Evolutionary conservation across 2,329 filamentous ascomycete genomes (phyloP), one percentile per base, ranked within the genome.

Genomic region (Pyricularia grisea): DNA sequence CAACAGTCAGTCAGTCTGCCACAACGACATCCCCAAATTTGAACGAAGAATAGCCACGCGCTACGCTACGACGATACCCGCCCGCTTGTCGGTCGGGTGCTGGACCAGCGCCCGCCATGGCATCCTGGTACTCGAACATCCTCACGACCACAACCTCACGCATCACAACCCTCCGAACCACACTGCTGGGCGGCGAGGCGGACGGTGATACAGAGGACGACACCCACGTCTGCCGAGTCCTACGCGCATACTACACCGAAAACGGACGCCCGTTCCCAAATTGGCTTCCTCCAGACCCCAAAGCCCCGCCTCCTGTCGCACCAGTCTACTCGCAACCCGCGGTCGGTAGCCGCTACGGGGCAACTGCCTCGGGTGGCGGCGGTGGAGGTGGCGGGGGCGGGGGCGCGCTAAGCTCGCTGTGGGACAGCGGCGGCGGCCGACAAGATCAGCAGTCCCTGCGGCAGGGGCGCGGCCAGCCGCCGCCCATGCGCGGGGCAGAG

Each of bases 271-370:
- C 88, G 1, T 91, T 94, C 72, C 95, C 95, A 0, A 81, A 84
- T 73, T 98, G 95, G 94, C 89, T 98, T 9, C 93, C 94, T 9
- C 90, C 92, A 6, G 92, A 97, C 78, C 94, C 93, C n/a, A 94
- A 92, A 79, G 87, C 86, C 4, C 88, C 88, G 61, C 84, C 85
- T 55, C 82, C 85, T 42, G 78, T 81, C 66, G 81, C 85, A 72
- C 78, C 87, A 69, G 77, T 88, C 71, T 83, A 87, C 79, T 80
- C 85, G 77, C 76, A 80, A 71, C 78, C 81, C 76, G 75, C 80
- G 75, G 80, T 87, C 74, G 81, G 83, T 75, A 78, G 85, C 72
- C 82, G 84, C 75, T 86, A 88, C 79, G 74, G 82, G 42, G 71
- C 76, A 23, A 79, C 80, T 61, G 66, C 77, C 76, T 69, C 66